Percentiles rank a stretch among this genome's conserved stretches.
Evolutionary conservation across 768 basidiomycete species (phyloP).

Genomic region (Macrolepiota albuminosa): DNA sequence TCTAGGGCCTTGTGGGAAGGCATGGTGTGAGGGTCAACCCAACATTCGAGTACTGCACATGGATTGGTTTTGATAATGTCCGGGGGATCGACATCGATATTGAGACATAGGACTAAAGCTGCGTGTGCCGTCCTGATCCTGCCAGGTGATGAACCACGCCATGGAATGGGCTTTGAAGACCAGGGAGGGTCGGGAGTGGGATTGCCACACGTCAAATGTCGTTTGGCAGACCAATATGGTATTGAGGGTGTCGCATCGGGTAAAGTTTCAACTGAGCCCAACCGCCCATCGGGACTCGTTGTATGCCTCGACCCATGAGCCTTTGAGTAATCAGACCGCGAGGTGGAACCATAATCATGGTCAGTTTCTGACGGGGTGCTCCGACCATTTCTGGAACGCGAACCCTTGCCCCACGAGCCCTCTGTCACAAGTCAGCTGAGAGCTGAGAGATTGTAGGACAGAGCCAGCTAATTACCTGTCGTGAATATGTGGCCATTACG

Average conservation of each 20-base stretch:
- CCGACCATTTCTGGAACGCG: conserved; percentile 19
- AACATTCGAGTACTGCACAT: conserved; percentile 91
- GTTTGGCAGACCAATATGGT: conserved; percentile 83
- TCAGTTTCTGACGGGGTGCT: conserved; percentile 55
- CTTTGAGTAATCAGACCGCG: conserved; percentile 40
- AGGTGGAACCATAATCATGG: conserved; percentile 41
- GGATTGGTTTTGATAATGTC: conserved; percentile 97
- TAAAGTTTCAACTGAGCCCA: conserved; percentile 40
- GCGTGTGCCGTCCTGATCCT: conserved; percentile 92
- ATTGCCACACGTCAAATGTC: conserved; percentile 89
- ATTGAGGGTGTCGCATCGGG: conserved; percentile 55
- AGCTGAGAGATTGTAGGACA: too few species aligned
- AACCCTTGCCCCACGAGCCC: conserved; percentile 26
- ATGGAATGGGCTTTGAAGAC: conserved; percentile 63
- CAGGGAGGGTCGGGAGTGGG: conserved; percentile 67
- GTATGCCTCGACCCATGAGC: conserved; percentile 27
- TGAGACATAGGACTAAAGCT: conserved; percentile 85
- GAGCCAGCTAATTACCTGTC: conserved; percentile 15
- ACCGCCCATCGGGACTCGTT: conserved; percentile 31
- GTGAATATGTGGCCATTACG: conserved; percentile 23
- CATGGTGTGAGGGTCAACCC: conserved; percentile 94
- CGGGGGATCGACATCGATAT: conserved; percentile 97
- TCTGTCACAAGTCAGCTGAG: conserved; percentile 20
- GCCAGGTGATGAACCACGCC: conserved; percentile 76
- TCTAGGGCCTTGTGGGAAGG: conserved; percentile 92